phyloP scores from a whole-genome alignment of 495 filamentous ascomycete genomes.

The Apodospora peruviana region DNA sequence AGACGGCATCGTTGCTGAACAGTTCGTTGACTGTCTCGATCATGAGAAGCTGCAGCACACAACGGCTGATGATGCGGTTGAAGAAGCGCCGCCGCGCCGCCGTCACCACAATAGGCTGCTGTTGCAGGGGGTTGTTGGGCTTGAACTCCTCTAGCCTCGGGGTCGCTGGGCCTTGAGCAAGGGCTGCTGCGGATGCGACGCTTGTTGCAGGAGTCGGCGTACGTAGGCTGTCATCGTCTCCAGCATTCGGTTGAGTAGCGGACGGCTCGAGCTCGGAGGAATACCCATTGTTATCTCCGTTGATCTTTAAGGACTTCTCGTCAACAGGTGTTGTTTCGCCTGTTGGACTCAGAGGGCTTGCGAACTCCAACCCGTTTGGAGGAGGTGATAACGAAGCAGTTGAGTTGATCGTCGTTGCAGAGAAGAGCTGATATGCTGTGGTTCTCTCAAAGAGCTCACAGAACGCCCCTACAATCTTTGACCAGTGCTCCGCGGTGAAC shows the following conservation, averaged over 20 bases:
- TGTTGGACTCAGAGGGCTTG: conserved; percentile 33
- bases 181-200: too few species aligned
- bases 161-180: conserved; percentile 18
- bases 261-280: conserved; percentile 19
- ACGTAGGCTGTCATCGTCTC: conserved; percentile 14
- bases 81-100: conserved; percentile 93
- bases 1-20: conserved; percentile 95
- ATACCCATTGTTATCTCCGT: conserved; percentile 41
- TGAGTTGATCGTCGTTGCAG: conserved; percentile 62
- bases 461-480: conserved; percentile 88
- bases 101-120: conserved; percentile 86
- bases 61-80: conserved; percentile 99
- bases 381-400: conserved; percentile 39
- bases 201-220: conserved; percentile 6
- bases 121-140: conserved; percentile 64
- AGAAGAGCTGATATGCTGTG: conserved; percentile 90
- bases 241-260: conserved; percentile 24
- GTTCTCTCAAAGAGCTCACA: conserved; percentile 92
- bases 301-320: conserved; percentile 57
- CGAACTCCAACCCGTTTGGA: conserved; percentile 39
- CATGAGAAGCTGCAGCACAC: conserved; percentile 94
- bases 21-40: conserved; percentile 98
- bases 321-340: conserved; percentile 34
- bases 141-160: conserved; percentile 82
- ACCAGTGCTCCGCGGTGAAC: conserved; percentile 82